Percentiles rank a stretch among this genome's conserved stretches.
Evolutionary conservation across 2,329 filamentous ascomycete species (phyloP).

Genomic region (Emmonsiellopsis sp.): DNA sequence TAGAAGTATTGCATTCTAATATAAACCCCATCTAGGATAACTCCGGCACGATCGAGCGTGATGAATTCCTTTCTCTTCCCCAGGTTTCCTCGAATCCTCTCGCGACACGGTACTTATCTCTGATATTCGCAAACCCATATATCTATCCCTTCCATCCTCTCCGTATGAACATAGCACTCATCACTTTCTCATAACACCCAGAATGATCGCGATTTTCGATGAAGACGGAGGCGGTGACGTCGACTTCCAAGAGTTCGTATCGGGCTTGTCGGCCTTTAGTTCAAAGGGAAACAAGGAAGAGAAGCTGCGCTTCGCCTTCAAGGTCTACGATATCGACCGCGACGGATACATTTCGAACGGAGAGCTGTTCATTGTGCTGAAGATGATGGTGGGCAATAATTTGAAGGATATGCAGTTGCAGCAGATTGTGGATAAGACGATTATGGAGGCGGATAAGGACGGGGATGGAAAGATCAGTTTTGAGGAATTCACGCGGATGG

Average conservation of each 20-base stretch:
- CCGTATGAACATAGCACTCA: not conserved
- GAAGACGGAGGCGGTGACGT: slow-evolving; percentile 96
- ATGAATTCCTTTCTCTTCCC: slow-evolving; percentile 93
- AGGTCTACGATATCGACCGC: slow-evolving; percentile 98
- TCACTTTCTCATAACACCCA: slow-evolving; percentile 24
- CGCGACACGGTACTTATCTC: slow-evolving; percentile 65
- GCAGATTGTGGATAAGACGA: slow-evolving; percentile 99
- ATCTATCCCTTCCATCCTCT: not conserved
- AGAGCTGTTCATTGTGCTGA: slow-evolving; percentile 96
- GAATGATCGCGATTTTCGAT: slow-evolving; percentile 99
- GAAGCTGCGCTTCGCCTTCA: slow-evolving; percentile 95
- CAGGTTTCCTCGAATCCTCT: slow-evolving; percentile 97
- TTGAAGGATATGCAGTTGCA: slow-evolving; percentile 98
- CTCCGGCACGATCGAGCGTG: slow-evolving; percentile 95
- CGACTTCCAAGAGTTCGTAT: slow-evolving; percentile 98
- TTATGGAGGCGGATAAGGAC: slow-evolving; percentile 97
- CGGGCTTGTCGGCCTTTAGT: slow-evolving; percentile 87
- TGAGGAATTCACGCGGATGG: slow-evolving; percentile 98
- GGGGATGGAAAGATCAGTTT: slow-evolving; percentile 97
- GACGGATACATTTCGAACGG: slow-evolving; percentile 98
- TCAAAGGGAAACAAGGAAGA: slow-evolving; percentile 99
- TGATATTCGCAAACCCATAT: not conserved
- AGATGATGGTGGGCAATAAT: slow-evolving; percentile 99
- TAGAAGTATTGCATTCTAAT: not conserved
- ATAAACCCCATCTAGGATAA: slow-evolving; percentile 60